Conservation (phyloP, 192 early-diverging fungal species). For the Rhizophagus prolifer region DNA sequence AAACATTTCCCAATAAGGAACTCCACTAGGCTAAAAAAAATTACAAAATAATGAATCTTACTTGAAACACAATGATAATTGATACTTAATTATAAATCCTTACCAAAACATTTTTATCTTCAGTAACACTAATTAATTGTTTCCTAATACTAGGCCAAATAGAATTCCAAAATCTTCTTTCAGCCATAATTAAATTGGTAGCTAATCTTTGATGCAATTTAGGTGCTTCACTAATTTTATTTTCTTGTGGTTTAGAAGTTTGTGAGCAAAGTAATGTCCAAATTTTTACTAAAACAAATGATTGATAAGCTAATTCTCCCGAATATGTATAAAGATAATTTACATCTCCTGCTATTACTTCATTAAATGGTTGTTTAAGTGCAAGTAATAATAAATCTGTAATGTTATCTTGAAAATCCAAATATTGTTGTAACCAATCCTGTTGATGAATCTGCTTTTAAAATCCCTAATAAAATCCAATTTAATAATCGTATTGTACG, state of each 20-base stretch:
- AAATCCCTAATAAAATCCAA: slow-evolving; percentile 44
- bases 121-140: slow-evolving; percentile 10
- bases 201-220: slow-evolving; percentile 21
- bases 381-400: slow-evolving; percentile 38
- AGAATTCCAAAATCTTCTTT: slow-evolving; percentile 34
- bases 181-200: slow-evolving; percentile 21
- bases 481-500: slow-evolving; percentile 41
- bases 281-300: slow-evolving; percentile 41
- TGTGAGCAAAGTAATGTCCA: slow-evolving; percentile 40
- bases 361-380: slow-evolving; percentile 36
- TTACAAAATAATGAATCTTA: neutral
- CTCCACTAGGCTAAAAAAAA: slow-evolving; percentile 21
- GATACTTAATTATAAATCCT: neutral
- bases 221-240: neutral
- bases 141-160: slow-evolving; percentile 32
- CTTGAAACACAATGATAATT: neutral
- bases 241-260: neutral
- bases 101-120: slow-evolving; percentile 25
- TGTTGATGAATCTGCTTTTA: slow-evolving; percentile 19
- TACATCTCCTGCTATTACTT: slow-evolving; percentile 33
- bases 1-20: slow-evolving; percentile 40
- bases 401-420: slow-evolving; percentile 37
- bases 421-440: slow-evolving; percentile 32
- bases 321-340: slow-evolving; percentile 40
- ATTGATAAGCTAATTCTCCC: slow-evolving; percentile 40